Percentiles rank a stretch among this genome's conserved stretches.
phyloP scores from a whole-genome alignment of 257 asterid genomes.

The Avicennia marina region DNA sequence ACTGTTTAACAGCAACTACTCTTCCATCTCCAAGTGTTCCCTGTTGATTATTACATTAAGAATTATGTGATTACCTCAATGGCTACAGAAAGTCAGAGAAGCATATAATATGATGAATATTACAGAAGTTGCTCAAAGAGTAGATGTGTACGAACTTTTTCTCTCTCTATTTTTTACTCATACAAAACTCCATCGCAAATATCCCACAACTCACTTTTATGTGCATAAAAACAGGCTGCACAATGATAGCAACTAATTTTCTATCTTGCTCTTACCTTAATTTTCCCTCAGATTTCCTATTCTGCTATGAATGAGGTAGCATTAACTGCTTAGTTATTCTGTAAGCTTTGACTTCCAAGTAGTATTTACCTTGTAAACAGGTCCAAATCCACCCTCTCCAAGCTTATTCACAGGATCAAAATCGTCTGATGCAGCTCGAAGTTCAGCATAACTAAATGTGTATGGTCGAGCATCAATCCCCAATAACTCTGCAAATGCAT shows the following conservation, averaged over 20 bases:
- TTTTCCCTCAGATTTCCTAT: neutral
- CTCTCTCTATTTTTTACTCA: too few species aligned
- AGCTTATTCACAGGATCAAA: conserved; percentile 65
- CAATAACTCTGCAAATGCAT: conserved; percentile 47
- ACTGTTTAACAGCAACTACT: conserved; percentile 71
- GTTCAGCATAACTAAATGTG: conserved; percentile 66
- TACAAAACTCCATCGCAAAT: neutral
- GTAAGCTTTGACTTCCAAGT: neutral
- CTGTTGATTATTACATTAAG: conserved; percentile 21
- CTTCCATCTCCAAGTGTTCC: conserved; percentile 74
- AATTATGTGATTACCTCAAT: neutral
- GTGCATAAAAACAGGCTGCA: too few species aligned
- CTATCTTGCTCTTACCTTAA: neutral
- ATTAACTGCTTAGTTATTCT: neutral
- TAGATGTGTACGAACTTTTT: neutral
- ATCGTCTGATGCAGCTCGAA: conserved; percentile 61
- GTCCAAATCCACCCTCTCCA: conserved; percentile 96
- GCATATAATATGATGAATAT: too few species aligned
- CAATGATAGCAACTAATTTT: too few species aligned
- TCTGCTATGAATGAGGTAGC: neutral
- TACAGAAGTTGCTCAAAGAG: too few species aligned
- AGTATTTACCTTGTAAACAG: conserved; percentile 66
- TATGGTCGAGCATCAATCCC: conserved; percentile 67
- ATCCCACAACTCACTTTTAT: neutral
- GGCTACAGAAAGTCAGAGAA: too few species aligned